Percentiles rank a stretch among this genome's conserved stretches.
These are phyloP conservation scores for Tilletia caries DNA, from an alignment of 1,284 basidiomycete genomes.

Conservation along the genomic window DNA sequence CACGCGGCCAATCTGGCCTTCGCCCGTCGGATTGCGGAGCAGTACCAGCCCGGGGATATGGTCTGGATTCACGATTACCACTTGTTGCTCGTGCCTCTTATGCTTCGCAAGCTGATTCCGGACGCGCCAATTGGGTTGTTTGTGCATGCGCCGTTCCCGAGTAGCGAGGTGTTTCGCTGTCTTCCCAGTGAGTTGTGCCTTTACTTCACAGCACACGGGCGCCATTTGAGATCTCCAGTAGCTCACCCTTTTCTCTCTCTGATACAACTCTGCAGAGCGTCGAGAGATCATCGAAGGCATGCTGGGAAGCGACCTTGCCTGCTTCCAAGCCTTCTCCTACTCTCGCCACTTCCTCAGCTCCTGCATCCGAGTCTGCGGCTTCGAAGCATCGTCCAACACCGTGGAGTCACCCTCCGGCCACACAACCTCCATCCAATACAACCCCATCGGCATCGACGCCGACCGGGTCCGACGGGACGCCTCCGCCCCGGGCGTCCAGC, in stretches of 20 bases:
- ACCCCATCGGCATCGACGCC: conserved; percentile 96
- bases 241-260: background rate
- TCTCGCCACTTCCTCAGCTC: conserved; percentile 90
- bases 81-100: conserved; percentile 79
- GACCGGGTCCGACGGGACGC: conserved; percentile 80
- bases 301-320: conserved; percentile 92
- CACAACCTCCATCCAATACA: conserved; percentile 79
- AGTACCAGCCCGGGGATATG: conserved; percentile 84
- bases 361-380: conserved; percentile 92
- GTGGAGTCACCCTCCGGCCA: conserved; percentile 89
- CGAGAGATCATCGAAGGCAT: conserved; percentile 95
- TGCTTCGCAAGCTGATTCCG: conserved; percentile 73
- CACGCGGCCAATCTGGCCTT: conserved; percentile 81
- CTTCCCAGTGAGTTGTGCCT: conserved; percentile 70
- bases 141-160: conserved; percentile 95
- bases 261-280: conserved; percentile 57
- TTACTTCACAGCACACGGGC: too few species aligned
- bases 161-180: conserved; percentile 91
- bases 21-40: conserved; percentile 69
- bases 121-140: conserved; percentile 81
- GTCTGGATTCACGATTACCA: conserved; percentile 66
- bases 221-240: conserved; percentile 13
- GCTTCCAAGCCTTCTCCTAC: conserved; percentile 96
- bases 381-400: conserved; percentile 71
- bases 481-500: conserved; percentile 73